These are phyloP conservation scores for Misopates orontium DNA, from an alignment of 257 asterid species.

Conservation along the genomic window DNA sequence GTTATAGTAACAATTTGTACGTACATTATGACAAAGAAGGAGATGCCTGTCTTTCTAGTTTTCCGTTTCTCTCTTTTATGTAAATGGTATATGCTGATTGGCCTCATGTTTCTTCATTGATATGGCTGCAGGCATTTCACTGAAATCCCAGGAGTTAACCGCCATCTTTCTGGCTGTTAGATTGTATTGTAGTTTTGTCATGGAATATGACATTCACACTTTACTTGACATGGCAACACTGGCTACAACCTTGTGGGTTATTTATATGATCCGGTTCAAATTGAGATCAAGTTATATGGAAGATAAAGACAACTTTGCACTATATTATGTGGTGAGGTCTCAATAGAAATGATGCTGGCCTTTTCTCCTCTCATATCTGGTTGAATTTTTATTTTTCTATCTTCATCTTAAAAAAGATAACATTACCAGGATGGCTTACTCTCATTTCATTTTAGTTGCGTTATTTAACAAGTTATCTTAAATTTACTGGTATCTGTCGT, in stretches of 20 bases:
- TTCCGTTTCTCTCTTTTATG: slow-evolving; percentile 1
- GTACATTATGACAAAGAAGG: not conserved
- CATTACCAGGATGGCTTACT: not conserved
- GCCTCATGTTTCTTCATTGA: slow-evolving; percentile 10
- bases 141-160: slow-evolving; percentile 92
- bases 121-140: slow-evolving; percentile 70
- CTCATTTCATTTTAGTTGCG: not conserved
- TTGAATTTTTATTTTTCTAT: not conserved
- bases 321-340: slow-evolving; percentile 76
- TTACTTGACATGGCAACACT: slow-evolving; percentile 84
- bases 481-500: slow-evolving; percentile 8
- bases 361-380: not conserved
- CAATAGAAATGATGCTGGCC: slow-evolving; percentile 8
- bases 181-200: slow-evolving; percentile 87
- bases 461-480: not conserved
- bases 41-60: not conserved
- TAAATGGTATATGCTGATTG: slow-evolving; percentile 25
- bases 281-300: slow-evolving; percentile 84
- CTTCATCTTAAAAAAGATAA: not conserved
- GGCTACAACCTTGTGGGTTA: slow-evolving; percentile 94
- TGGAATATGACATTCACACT: slow-evolving; percentile 97
- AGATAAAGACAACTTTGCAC: slow-evolving; percentile 74
- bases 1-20: not conserved
- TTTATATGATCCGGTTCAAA: slow-evolving; percentile 75
- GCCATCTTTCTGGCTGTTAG: slow-evolving; percentile 93